Base-by-base conservation (phyloP, 257 asterid genomes). In the Solanum medicagineum region DNA sequence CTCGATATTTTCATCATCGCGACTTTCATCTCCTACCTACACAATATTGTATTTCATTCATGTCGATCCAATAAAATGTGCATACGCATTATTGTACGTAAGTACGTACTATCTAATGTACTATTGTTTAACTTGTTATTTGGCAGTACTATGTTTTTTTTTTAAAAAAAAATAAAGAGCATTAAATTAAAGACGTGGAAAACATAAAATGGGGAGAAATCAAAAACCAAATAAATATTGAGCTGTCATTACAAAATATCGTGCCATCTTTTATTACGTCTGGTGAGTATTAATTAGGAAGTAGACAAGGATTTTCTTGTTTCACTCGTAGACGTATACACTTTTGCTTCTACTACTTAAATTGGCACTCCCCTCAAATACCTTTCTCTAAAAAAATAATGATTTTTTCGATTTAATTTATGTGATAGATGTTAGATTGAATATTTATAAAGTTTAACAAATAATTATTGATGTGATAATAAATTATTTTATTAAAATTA, bases 1-100 rank as follows among this genome's bases (percentile, higher is more conserved):
- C 0, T 29, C 1, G 16, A 3, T 4, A 66, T 15, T 65, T 11
- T 29, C 0, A 7, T 65, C 14, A 13, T 0, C 12, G 2, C 1
- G 13, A 0, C 1, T 62, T 62, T 62, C 10, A 62, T 62, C 0
- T 36, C 0, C 40, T 36, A 36, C 1, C 0, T 36, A 15, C 59
- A 54, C 59, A 54, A 14, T 1, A 15, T 8, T 51, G 1, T 4
- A 59, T 60, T 60, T 60, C 3, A 60, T 60, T 5, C 8, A 10
- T 60, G 4, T 5, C 0, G 4, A 10, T n/a, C 5, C 15, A n/a
- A n/a, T 60, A n/a, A 10, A n/a, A 59, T 59, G 4, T 20, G 40
- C n/a, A 60, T 60, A n/a, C 15, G 22, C 10, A n/a, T 10, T 60
- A 63, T 4, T 24, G 42, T 24, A 24, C 40, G 40, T 29, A 63